These are phyloP conservation scores for Sutorius eximius DNA, from an alignment of 1,284 basidiomycete genomes.

Conservation along the genomic window DNA sequence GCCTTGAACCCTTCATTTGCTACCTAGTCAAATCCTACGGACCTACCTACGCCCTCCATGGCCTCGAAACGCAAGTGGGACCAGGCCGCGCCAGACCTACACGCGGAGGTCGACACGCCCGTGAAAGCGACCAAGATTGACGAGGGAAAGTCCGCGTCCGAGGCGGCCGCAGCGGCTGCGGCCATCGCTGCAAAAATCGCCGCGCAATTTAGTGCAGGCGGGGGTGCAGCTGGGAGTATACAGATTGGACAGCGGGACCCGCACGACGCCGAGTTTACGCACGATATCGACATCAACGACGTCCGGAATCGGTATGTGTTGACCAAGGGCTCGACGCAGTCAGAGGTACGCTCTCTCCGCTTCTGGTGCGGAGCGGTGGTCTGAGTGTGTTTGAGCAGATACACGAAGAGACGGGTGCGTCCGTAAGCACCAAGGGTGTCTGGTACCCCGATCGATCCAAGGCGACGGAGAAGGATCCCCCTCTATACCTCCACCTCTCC, in stretches of 20 bases:
- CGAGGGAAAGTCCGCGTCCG: constrained; percentile 64
- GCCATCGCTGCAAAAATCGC: constrained; percentile 93
- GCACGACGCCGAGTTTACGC: constrained; percentile 81
- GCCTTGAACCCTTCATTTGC: not conserved
- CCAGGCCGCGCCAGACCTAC: constrained; percentile 51
- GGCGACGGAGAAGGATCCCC: constrained; percentile 89
- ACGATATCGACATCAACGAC: constrained; percentile 98
- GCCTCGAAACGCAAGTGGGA: constrained; percentile 74
- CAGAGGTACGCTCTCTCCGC: constrained; percentile 61
- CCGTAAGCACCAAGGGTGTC: constrained; percentile 86
- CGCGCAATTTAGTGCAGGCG: constrained; percentile 67
- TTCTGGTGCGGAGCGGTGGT: not conserved
- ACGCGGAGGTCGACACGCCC: constrained; percentile 38
- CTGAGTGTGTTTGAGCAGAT: constrained; percentile 53
- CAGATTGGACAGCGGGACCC: constrained; percentile 57
- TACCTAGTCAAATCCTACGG: not conserved
- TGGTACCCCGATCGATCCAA: constrained; percentile 93
- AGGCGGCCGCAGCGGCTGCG: constrained; percentile 78
- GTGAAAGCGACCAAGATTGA: constrained; percentile 51
- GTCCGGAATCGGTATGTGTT: constrained; percentile 93
- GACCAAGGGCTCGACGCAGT: constrained; percentile 91
- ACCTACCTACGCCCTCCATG: constrained; percentile 36
- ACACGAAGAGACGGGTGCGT: constrained; percentile 85
- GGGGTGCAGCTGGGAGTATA: constrained; percentile 40
- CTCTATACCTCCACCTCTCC: constrained; percentile 92